These are phyloP conservation scores for Chalaropsis ovoidea DNA, from an alignment of 2,329 filamentous ascomycete species.

Conservation along the genomic window DNA sequence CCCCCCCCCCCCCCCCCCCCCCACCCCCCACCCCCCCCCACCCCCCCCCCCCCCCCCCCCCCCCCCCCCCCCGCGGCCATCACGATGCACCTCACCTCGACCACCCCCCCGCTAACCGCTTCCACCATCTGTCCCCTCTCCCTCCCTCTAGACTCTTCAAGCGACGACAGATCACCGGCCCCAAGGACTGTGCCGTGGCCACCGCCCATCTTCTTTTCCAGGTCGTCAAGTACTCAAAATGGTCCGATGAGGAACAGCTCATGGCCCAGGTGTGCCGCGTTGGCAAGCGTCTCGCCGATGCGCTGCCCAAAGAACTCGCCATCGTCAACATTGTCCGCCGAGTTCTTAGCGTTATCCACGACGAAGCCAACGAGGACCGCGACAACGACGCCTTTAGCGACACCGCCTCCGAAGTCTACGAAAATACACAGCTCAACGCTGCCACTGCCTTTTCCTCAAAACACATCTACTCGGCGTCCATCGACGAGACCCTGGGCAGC, in stretches of 20 bases:
- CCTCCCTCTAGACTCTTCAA: slow-evolving; percentile 60
- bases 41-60: slow-evolving; percentile 8
- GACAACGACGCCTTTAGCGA: slow-evolving; percentile 52
- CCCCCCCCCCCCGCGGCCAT: slow-evolving; percentile 13
- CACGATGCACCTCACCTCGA: background rate
- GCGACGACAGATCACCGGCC: slow-evolving; percentile 76
- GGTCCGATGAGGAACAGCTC: slow-evolving; percentile 65
- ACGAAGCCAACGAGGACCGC: slow-evolving; percentile 74
- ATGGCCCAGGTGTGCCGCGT: slow-evolving; percentile 70
- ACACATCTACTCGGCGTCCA: slow-evolving; percentile 26
- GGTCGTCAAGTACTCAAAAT: slow-evolving; percentile 73
- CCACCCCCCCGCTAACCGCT: slow-evolving; percentile 5
- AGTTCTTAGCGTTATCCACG: slow-evolving; percentile 79
- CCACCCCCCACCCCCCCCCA: background rate
- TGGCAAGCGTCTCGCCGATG: slow-evolving; percentile 65
- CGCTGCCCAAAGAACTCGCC: slow-evolving; percentile 81
- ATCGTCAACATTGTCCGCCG: slow-evolving; percentile 91
- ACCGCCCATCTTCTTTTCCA: slow-evolving; percentile 81
- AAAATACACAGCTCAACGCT: slow-evolving; percentile 35
- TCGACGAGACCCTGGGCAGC: slow-evolving; percentile 26
- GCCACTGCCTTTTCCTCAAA: slow-evolving; percentile 30
- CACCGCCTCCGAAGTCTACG: slow-evolving; percentile 35
- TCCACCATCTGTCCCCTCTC: background rate
- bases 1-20: slow-evolving; percentile 10
- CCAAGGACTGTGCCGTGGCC: slow-evolving; percentile 79